Percentiles rank a stretch among this genome's conserved stretches.
Evolutionary conservation across 768 basidiomycete genomes (phyloP).

Genomic region (Pisolithus tinctorius): DNA sequence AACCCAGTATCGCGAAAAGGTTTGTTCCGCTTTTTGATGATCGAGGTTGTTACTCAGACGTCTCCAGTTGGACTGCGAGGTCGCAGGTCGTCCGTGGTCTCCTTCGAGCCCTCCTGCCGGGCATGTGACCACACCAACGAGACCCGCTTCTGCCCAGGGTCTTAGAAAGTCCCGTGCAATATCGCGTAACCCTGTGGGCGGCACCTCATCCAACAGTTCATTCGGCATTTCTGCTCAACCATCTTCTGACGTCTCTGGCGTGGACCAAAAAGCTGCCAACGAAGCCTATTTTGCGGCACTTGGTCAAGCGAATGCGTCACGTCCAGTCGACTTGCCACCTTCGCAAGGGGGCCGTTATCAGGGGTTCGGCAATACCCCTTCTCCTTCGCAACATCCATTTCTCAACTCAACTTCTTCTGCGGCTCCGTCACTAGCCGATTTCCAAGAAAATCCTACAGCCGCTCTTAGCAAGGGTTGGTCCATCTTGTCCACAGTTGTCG

Average conservation of each 20-base stretch:
- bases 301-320: conserved; percentile 72
- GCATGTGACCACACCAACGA: conserved; percentile 41
- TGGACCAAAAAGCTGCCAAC: conserved; percentile 71
- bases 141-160: conserved; percentile 71
- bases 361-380: conserved; percentile 79
- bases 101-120: conserved; percentile 62
- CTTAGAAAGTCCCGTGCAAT: conserved; percentile 84
- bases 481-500: conserved; percentile 81
- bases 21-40: conserved; percentile 18
- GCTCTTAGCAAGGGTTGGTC: conserved; percentile 96
- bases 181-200: conserved; percentile 45
- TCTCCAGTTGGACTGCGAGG: conserved; percentile 64
- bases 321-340: conserved; percentile 78
- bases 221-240: conserved; percentile 39
- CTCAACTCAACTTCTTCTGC: conserved; percentile 70
- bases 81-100: conserved; percentile 74
- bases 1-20: conserved; percentile 92
- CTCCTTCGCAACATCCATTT: conserved; percentile 53
- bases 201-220: conserved; percentile 48
- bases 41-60: conserved; percentile 11
- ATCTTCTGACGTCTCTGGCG: conserved; percentile 34
- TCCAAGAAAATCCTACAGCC: conserved; percentile 80
- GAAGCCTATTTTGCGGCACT: conserved; percentile 82
- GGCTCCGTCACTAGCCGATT: conserved; percentile 70
- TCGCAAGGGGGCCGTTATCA: conserved; percentile 91